Base-by-base conservation (phyloP, 1,284 basidiomycete species). In the Sanghuangporus baumii region DNA sequence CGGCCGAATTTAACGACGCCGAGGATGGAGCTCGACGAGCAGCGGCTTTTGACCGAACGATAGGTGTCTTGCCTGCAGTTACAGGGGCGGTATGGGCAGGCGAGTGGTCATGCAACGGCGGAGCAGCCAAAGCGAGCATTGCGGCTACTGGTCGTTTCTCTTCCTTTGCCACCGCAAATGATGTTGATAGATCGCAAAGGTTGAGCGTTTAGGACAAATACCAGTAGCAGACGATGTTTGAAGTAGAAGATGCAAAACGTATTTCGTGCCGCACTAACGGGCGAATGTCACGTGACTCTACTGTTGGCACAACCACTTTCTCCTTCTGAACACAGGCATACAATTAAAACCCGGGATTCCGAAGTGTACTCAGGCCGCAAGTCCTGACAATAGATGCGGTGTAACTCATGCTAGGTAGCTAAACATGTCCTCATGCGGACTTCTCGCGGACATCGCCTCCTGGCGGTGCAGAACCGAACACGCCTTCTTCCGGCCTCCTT, bases 401-500 rank as follows among this genome's bases (percentile, higher is more conserved):
- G 16, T 46, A 46, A 7, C 6, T 46, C 43, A 46, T n/a, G 20
- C 16, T n/a, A n/a, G 43, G 20, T 46, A n/a, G 16, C 16, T 16
- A 46, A n/a, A 46, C 43, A 11, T 46, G 43, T 46, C 43, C 16
- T 55, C 56, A 62, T 41, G 41, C 31, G 11, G 43, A 47, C 43
- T 58, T 34, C 18, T 12, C 52, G 16, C 31, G 31, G 11, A 16
- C 31, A 37, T 54, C 37, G 20, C 16, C 34, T 14, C 47, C 43
- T 18, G 26, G 38, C 36, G 55, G 43, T 18, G 41, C 38, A 51
- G 52, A 57, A 7, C 52, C 52, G 34, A 40, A 41, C 16, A 67
- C 68, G 16, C 71, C 70, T 65, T 81, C 81, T 61, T 81, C 80
- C 40, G 74, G 66, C 64, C 80, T 73, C 51, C 78, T 67, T 34